Conservation (phyloP, 2,329 filamentous ascomycete species). For the Curvularia sp. region DNA sequence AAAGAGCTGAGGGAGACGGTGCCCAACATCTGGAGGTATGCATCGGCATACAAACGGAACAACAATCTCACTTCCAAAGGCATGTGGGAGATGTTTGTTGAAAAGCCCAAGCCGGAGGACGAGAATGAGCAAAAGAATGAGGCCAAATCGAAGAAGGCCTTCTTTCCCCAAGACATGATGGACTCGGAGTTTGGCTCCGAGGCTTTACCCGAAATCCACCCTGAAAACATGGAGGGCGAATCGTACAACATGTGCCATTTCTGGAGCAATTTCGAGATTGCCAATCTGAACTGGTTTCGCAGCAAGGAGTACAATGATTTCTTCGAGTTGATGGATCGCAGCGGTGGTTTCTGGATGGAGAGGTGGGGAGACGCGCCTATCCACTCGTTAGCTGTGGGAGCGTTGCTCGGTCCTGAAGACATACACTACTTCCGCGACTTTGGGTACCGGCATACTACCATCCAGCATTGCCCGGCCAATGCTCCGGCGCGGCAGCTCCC, state of each 20-base stretch:
- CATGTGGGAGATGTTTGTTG: conserved; percentile 98
- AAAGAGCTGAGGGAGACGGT: conserved; percentile 98
- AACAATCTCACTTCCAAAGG: conserved; percentile 92
- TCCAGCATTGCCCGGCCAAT: conserved; percentile 97
- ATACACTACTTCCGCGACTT: conserved; percentile 99
- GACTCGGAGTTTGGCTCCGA: conserved; percentile 75
- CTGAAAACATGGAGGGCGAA: conserved; percentile 94
- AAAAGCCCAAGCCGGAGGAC: conserved; percentile 70
- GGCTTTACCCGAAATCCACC: conserved; percentile 80
- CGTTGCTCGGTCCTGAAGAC: conserved; percentile 78
- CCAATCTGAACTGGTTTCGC: conserved; percentile 90
- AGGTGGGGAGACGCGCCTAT: conserved; percentile 98
- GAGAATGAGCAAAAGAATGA: conserved; percentile 67
- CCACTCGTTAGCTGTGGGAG: conserved; percentile 93
- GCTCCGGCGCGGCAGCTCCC: conserved; percentile 86
- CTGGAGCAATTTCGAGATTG: conserved; percentile 99
- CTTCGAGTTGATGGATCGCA: conserved; percentile 98
- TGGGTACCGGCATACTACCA: conserved; percentile 97
- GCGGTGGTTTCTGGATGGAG: conserved; percentile 99
- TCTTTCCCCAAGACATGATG: conserved; percentile 82
- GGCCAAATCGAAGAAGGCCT: conserved; percentile 68
- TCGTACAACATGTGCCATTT: conserved; percentile 99
- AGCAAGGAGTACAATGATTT: conserved; percentile 98
- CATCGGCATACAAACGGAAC: conserved; percentile 93
- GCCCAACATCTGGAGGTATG: conserved; percentile 97